phyloP scores from a whole-genome alignment of 2,329 filamentous ascomycete genomes.

The Fusarium palustre region DNA sequence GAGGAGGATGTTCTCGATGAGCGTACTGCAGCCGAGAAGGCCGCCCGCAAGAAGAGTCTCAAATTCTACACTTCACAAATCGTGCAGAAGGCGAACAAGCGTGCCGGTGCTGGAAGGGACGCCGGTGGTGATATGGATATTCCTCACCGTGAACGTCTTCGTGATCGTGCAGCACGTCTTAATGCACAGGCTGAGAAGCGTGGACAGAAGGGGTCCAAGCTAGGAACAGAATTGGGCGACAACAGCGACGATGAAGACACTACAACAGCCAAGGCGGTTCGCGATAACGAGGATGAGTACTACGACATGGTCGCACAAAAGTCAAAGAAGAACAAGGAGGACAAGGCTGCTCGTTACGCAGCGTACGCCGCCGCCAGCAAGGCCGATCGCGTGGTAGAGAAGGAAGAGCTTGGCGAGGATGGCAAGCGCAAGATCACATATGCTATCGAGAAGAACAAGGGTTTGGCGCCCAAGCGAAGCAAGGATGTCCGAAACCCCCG shows the following conservation, averaged over 20 bases:
- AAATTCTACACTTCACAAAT: constrained; percentile 99
- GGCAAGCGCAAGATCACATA: constrained; percentile 95
- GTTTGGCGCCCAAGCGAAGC: constrained; percentile 86
- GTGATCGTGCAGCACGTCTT: constrained; percentile 85
- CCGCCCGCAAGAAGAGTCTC: constrained; percentile 87
- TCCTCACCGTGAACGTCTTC: constrained; percentile 88
- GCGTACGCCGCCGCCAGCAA: constrained; percentile 72
- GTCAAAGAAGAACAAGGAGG: constrained; percentile 77
- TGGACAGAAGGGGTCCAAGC: constrained; percentile 73
- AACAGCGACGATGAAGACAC: constrained; percentile 77
- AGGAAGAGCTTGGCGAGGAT: constrained; percentile 79
- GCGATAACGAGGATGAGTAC: constrained; percentile 77
- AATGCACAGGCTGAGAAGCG: constrained; percentile 89
- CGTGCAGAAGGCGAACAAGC: constrained; percentile 91
- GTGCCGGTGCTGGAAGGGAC: constrained; percentile 76
- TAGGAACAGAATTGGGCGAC: constrained; percentile 75
- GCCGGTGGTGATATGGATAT: constrained; percentile 85
- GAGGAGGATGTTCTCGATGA: constrained; percentile 86
- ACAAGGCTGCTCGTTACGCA: constrained; percentile 70
- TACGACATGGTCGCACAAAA: constrained; percentile 86
- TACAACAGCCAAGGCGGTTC: constrained; percentile 61
- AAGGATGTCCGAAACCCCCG: constrained; percentile 95
- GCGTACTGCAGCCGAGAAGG: constrained; percentile 86
- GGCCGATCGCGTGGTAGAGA: constrained; percentile 71
- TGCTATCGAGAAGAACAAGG: constrained; percentile 97